Evolutionary conservation across 768 basidiomycete species (phyloP).

Genomic region (Russula griseocarnosa): DNA sequence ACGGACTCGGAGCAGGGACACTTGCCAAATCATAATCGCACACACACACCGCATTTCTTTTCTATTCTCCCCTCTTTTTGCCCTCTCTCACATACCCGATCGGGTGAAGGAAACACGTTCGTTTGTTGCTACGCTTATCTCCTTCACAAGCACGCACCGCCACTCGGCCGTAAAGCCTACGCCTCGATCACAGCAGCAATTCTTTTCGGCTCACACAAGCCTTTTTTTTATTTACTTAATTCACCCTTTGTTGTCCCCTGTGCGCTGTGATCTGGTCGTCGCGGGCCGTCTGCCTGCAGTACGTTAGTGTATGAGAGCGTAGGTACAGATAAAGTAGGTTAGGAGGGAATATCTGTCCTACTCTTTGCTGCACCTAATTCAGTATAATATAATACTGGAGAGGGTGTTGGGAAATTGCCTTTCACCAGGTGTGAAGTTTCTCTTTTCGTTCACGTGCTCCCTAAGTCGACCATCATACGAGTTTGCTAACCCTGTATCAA

Average conservation of each 20-base stretch:
- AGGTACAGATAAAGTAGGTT: conserved; percentile 13
- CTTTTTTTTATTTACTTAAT: conserved; percentile 5
- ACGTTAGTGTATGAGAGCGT: conserved; percentile 16
- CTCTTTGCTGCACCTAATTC: not conserved
- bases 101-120: conserved; percentile 20
- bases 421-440: not conserved
- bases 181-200: not conserved
- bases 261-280: conserved; percentile 5
- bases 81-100: conserved; percentile 22
- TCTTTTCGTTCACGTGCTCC: too few relatives aligned
- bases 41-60: conserved; percentile 17
- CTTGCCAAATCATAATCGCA: conserved; percentile 6
- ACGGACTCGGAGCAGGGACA: conserved; percentile 23
- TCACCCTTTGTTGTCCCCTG: not conserved
- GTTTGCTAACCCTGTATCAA: too few relatives aligned
- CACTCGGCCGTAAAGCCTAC: conserved; percentile 2
- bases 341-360: not conserved
- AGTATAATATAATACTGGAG: not conserved
- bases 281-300: conserved; percentile 2
- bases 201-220: not conserved
- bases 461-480: too few relatives aligned
- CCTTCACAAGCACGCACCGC: not conserved
- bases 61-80: not conserved
- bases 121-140: conserved; percentile 18
- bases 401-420: not conserved